Evolutionary conservation across 495 filamentous ascomycete genomes (phyloP), one percentile per base, ranked within the genome.

Genomic region (Apodospora peruviana): DNA sequence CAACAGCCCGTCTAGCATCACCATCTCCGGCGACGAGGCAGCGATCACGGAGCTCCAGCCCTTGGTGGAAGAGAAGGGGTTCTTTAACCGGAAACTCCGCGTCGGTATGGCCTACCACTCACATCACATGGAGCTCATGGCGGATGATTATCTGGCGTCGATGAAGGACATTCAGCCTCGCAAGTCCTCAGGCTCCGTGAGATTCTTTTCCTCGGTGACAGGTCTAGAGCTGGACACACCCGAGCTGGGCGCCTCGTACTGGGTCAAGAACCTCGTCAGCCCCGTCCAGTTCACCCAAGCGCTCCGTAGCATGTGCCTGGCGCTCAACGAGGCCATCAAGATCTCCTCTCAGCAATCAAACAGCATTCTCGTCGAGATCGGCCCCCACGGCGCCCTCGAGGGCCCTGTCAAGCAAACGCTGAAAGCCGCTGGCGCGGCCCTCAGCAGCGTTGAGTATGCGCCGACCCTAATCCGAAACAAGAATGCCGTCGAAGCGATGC

Each of bases 401-500:
- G 72, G 70, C 0, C 76, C 77, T 0, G 40, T 78, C n/a, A 61
- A 66, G 14, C 64, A 77, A 27, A 76, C 72, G 16, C 25, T 76
- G 7, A 32, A 32, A 32, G 14, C n/a, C n/a, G 23, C 42, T 32
- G 45, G 16, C 36, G 4, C 18, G 9, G 11, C 5, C 12, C 20
- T n/a, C 42, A 19, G 3, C 21, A 25, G 12, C 54, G 70, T 40
- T 7, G 29, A 34, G 29, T 34, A 8, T 34, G 29, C n/a, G n/a
- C n/a, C n/a, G n/a, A n/a, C n/a, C n/a, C n/a, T 14, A 32, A 32
- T 7, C 27, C 27, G 27, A 14, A 32, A 32, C 7, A 40, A n/a
- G 7, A 7, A 40, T 40, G 11, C 37, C 37, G 37, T 40, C 7
- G 27, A 32, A 32, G 27, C 27, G 7, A 7, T 32, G 27, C n/a